phyloP scores from a whole-genome alignment of 192 early-diverging fungal genomes.

The Backusella tuberculispora region DNA sequence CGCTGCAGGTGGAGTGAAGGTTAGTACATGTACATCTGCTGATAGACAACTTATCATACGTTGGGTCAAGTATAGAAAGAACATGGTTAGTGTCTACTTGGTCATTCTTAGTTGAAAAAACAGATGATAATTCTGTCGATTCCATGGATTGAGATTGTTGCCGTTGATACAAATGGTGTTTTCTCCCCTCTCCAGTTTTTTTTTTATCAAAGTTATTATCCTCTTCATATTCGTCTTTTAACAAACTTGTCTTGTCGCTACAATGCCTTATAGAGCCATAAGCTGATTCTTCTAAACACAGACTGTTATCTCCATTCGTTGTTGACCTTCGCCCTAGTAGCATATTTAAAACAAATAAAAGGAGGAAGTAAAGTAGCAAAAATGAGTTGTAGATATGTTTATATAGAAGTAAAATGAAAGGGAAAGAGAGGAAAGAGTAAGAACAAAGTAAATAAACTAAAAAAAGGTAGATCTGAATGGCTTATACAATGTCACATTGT shows the following conservation, averaged over 20 bases:
- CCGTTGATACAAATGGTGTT: neutral
- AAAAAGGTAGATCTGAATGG: neutral
- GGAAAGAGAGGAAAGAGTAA: neutral
- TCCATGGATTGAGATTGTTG: neutral
- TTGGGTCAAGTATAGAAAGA: conserved; percentile 33
- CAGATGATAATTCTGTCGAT: neutral
- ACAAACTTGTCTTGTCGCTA: neutral
- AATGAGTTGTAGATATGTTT: neutral
- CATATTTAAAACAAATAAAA: neutral
- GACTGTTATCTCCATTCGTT: neutral
- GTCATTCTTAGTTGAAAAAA: neutral
- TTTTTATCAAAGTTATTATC: neutral
- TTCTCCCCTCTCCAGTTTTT: neutral
- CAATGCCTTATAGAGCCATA: neutral
- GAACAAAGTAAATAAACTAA: conserved; percentile 15
- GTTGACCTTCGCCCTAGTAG: neutral
- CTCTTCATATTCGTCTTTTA: neutral
- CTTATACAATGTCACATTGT: conserved; percentile 7
- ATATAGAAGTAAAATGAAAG: neutral
- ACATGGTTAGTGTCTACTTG: conserved; percentile 6
- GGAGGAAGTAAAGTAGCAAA: neutral
- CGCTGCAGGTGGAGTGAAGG: conserved; percentile 3
- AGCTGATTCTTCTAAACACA: neutral
- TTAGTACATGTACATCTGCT: conserved; percentile 3
- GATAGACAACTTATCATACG: conserved; percentile 11